Conservation (phyloP, 2,329 filamentous ascomycete genomes). For the Trichoderma koningii region DNA sequence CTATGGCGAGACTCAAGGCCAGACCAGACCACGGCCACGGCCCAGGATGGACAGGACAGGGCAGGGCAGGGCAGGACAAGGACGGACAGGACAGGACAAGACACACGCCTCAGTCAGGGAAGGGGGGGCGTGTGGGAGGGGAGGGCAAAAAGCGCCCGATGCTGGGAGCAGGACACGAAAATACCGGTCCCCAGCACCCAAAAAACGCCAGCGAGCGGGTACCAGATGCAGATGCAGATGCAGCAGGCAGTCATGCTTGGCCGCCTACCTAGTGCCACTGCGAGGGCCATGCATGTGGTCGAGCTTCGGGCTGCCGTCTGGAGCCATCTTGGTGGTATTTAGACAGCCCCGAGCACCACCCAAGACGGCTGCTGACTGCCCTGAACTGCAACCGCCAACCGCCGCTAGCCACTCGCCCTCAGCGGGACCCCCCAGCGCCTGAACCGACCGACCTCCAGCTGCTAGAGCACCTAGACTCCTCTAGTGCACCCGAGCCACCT, state of each 20-base stretch:
- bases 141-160: constrained; percentile 10
- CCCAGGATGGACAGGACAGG: too few species aligned
- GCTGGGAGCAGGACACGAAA: constrained; percentile 9
- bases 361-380: constrained; percentile 11
- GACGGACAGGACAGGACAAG: neutral
- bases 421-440: constrained; percentile 26
- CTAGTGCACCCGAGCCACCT: too few species aligned
- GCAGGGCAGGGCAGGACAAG: too few species aligned
- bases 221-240: constrained; percentile 26
- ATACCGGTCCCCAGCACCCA: neutral
- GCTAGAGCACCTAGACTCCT: constrained; percentile 7
- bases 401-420: constrained; percentile 26
- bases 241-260: constrained; percentile 26
- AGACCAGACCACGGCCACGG: too few species aligned
- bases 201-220: constrained; percentile 26
- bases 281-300: neutral
- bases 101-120: constrained; percentile 5
- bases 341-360: constrained; percentile 11
- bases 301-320: too few species aligned
- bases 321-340: constrained; percentile 3
- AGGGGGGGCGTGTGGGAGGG: neutral
- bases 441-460: constrained; percentile 8
- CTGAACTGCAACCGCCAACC: constrained; percentile 22
- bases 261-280: neutral
- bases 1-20: too few species aligned